Evolutionary conservation across 371 early-diverging fungal species (phyloP), one percentile per base, ranked within the genome.

Genomic region (Nematocida ausubeli): DNA sequence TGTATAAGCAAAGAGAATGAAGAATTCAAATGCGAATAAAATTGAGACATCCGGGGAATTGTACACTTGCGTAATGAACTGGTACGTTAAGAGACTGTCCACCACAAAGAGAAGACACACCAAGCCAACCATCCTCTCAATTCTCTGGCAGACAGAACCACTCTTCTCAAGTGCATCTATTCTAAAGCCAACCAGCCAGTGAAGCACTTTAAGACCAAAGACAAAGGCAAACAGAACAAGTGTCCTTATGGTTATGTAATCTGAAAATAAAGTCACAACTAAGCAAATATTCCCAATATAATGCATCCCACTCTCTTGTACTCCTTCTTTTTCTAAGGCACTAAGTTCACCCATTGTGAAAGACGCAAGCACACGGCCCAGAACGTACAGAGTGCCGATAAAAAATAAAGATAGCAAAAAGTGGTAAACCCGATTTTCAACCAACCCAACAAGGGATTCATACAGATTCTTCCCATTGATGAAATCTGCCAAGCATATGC

Each of bases 11-110:
- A 67, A 50, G 14, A 81, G 42, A 16, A 81, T 37, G 19, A 50
- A 52, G 63, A 81, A 85, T 52, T 85, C 85, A 69, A 83, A 83
- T 12, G 69, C 34, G 69, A 85, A 82, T 22, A 85, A 69, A 58
- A 83, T 80, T 42, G 50, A 50, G 1, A 82, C 63, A 5, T 42
- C 49, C n/a, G 68, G 80, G 6, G 3, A 3, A 4, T 19, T 14
- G 3, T 63, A 22, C 16, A 60, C 35, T 28, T n/a, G 7, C 1
- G 7, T 16, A 35, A 69, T 16, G 34, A 63, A 42, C 22, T 55
- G 80, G 35, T 47, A 37, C 67, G 63, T 47, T 7, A 75, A 42
- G 7, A 52, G 3, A 22, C n/a, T 12, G 35, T 75, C 67, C 32
- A 55, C 19, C 1, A 26, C 9, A 35, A 66, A 55, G 7, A 75